Base-by-base conservation (phyloP, 805 yeast species). In the Schizosaccharomyces japonicus region DNA sequence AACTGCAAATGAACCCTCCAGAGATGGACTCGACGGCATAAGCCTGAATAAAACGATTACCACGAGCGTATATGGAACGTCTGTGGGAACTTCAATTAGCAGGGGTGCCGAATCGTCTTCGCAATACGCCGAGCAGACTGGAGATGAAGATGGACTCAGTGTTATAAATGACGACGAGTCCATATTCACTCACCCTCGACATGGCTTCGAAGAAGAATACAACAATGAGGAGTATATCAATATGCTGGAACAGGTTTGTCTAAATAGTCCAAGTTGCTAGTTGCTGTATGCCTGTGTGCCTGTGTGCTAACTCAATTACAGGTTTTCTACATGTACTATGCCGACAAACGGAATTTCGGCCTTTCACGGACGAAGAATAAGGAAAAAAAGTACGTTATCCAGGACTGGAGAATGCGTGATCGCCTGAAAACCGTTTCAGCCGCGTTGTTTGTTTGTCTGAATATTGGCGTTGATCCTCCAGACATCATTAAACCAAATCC, bases 381-480 rank as follows among this genome's bases (percentile, higher is more conserved):
- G 4, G 65, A 71, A 5, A 65, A 75, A 1, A 76, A 73, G 55
- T 70, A 69, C 52, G 52, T 53, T 11, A 77, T 80, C 2, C 62
- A 74, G 2, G 95, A 87, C 58, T 90, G 98, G 98, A 80, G 92
- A 53, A 80, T 83, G 70, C 75, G 78, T 51, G 94, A 84, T 54
- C 72, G 95, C 40, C 94, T 80, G 57, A 80, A 85, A 58, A 90
- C 98, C 1, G 83, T 85, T 10, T 77, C 81, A 48, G 98, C 95
- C 0, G 95, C 94, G 13, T 66, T 90, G 6, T 84, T 90, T 46
- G 65, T 90, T 45, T 90, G 98, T 60, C 66, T 90, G 33, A 90
- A 90, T 58, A 62, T 87, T 25, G 95, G 96, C 6, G 95, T 90
- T 1, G 96, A 87, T 54, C 98, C 98, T 2, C 98, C 98, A 0